Percentiles rank a stretch among this genome's conserved stretches.
Evolutionary conservation across 345 rosid genomes (phyloP).

Genomic region (Euphorbia tirucalli): DNA sequence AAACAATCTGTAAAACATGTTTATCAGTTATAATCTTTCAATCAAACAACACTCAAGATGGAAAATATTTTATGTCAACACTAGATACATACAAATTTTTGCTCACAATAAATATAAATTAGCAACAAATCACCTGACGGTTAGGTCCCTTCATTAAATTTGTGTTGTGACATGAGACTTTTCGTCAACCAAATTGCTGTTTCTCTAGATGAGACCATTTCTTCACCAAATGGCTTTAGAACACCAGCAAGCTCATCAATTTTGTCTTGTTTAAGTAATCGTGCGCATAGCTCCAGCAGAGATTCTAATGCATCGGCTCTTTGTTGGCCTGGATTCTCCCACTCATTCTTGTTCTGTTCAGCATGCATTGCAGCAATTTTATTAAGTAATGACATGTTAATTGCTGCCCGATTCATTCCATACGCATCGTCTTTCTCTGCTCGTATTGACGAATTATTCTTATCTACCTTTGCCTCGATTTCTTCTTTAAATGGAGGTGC

Average conservation of each 20-base stretch:
- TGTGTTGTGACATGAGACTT: constrained; percentile 81
- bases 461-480: constrained; percentile 27
- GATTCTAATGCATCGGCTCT: constrained; percentile 93
- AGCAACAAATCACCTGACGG: constrained; percentile 16
- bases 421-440: constrained; percentile 36
- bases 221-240: constrained; percentile 90
- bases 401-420: constrained; percentile 33
- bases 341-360: constrained; percentile 42
- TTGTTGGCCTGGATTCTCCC: constrained; percentile 65
- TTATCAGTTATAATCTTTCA: constrained; percentile 20
- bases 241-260: constrained; percentile 83
- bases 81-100: constrained; percentile 2
- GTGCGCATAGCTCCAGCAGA: constrained; percentile 83
- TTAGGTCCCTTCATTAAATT: constrained; percentile 54
- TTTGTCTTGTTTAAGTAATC: constrained; percentile 84
- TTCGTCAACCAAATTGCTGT: constrained; percentile 96
- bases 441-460: constrained; percentile 19
- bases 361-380: constrained; percentile 46
- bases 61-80: constrained; percentile 18
- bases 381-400: constrained; percentile 53
- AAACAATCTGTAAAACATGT: constrained; percentile 25
- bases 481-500: constrained; percentile 22
- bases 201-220: constrained; percentile 86
- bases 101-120: constrained; percentile 31
- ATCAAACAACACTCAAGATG: constrained; percentile 32